Evolutionary conservation across 2,329 filamentous ascomycete species (phyloP).

Genomic region (Talaromyces islandicus): DNA sequence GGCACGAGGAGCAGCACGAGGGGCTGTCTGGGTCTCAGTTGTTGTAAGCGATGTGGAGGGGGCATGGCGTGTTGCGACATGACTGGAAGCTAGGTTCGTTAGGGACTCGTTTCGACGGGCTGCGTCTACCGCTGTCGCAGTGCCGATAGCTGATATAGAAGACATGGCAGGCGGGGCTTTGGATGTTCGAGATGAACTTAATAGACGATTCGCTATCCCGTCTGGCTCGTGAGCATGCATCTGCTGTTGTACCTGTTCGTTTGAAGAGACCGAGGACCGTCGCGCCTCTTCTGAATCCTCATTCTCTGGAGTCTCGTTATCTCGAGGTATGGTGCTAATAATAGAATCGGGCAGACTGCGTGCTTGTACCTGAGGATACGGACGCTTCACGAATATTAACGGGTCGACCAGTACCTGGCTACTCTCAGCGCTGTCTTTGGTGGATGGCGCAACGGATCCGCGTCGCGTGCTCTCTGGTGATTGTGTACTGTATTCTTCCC

Average conservation of each 20-base stretch:
- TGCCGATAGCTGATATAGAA: constrained; percentile 41
- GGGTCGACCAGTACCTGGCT: constrained; percentile 30
- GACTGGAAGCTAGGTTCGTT: constrained; percentile 28
- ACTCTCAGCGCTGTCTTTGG: constrained; percentile 29
- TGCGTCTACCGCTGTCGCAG: constrained; percentile 28
- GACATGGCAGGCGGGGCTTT: constrained; percentile 45
- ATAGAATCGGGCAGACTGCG: constrained; percentile 34
- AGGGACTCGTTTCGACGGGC: constrained; percentile 31
- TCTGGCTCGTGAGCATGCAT: constrained; percentile 24
- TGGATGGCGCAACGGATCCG: constrained; percentile 34
- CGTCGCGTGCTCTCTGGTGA: constrained; percentile 43
- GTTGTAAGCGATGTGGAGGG: constrained; percentile 21
- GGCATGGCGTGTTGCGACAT: constrained; percentile 25
- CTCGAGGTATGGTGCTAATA: constrained; percentile 23
- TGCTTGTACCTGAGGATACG: constrained; percentile 33
- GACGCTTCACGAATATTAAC: constrained; percentile 35
- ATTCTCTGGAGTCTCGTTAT: constrained; percentile 16
- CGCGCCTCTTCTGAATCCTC: constrained; percentile 17
- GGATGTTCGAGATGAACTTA: constrained; percentile 35
- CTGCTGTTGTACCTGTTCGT: constrained; percentile 15
- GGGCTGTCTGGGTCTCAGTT: constrained; percentile 24
- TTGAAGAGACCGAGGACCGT: constrained; percentile 9
- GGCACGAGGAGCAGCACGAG: constrained; percentile 24
- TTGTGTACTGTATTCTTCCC: constrained; percentile 45
- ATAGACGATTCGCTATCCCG: constrained; percentile 32